Evolutionary conservation across 108 stramenopile genomes (phyloP), one percentile per base, ranked within the genome.

Genomic region (Thalassiosira profunda): DNA sequence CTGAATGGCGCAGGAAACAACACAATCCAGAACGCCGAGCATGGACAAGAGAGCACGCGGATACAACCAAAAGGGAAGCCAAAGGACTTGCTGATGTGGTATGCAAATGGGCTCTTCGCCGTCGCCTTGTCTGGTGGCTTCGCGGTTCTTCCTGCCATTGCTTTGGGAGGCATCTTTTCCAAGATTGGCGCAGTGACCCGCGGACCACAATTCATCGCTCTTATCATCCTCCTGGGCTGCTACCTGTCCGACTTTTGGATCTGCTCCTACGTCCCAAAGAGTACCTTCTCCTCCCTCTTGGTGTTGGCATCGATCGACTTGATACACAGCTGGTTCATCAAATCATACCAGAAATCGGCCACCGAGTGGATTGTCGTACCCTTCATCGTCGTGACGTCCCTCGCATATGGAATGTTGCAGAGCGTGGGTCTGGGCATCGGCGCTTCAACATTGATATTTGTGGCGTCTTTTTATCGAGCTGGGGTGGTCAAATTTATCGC

Each of bases 401-500:
- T 89, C 1, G 15, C 72, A 8, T 58, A 83, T 10, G 92, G 89
- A 43, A 70, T 87, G 24, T 67, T 93, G 6, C 48, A 84, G 17
- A 75, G 86, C 18, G 79, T 93, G 4, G 76, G 83, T 28, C 33
- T 93, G 18, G 92, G 92, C 0, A 64, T 93, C 31, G 86, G 58
- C 3, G 53, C 82, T 24, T 86, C 86, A 8, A 90, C 88, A 8
- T 83, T 93, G 59, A 59, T 93, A 8, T 90, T 93, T 80, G 89
- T 93, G 25, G 80, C 79, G 1, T 67, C 86, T 8, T 90, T 93
- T 47, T 85, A 88, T 47, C 63, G 67, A 34, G 68, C 67, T 20
- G 92, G 92, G 1, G 84, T 87, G 23, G 92, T 93, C 34, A 90
- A 90, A 54, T 90, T 81, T 52, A 49, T 81, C 47, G 76, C 89